Evolutionary conservation across 257 asterid species (phyloP), one percentile per base, ranked within the genome.

Genomic region (Prunella vulgaris): DNA sequence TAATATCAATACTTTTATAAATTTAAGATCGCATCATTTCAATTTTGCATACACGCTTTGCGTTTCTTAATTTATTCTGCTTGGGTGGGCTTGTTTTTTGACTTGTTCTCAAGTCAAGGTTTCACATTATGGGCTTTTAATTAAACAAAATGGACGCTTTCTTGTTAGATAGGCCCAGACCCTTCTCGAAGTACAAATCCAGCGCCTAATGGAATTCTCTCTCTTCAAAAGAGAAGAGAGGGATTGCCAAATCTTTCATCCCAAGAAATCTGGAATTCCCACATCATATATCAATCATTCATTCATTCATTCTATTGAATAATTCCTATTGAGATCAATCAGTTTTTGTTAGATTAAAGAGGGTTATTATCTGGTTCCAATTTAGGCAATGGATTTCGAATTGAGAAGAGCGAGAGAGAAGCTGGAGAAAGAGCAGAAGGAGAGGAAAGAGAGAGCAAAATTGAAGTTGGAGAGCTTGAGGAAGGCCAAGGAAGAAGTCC

Each of bases 351-450:
- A 10, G 42, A 6, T 27, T 46, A 44, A 20, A 24, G 32, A 10
- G 70, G 53, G 44, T 5, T 25, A 32, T 75, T 46, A 1, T 60
- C 57, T 65, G 17, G 9, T 66, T 56, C 21, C 25, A 4, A 33
- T 69, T 59, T 33, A n/a, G 12, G 63, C 17, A 35, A 93, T 93
- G 99, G 97, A 93, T 81, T 93, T 84, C 57, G 97, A 90, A 78
- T 70, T 93, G 84, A 85, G 96, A 73, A 86, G 92, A 80, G 99
- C 97, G 7, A 81, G 90, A 35, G 96, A 90, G 85, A 93, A 93
- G 89, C 79, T 93, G 56, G 95, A 85, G 83, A 86, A 66, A 74
- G 99, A 93, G 75, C 97, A 91, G 78, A 79, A 61, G 64, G 98
- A 89, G 69, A 82, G 93, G 83, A 94, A 87, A 64, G 88, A 76